Evolutionary conservation across 1,284 basidiomycete species (phyloP), one percentile per base, ranked within the genome.

Genomic region (Apiotrichum akiyoshidainum): DNA sequence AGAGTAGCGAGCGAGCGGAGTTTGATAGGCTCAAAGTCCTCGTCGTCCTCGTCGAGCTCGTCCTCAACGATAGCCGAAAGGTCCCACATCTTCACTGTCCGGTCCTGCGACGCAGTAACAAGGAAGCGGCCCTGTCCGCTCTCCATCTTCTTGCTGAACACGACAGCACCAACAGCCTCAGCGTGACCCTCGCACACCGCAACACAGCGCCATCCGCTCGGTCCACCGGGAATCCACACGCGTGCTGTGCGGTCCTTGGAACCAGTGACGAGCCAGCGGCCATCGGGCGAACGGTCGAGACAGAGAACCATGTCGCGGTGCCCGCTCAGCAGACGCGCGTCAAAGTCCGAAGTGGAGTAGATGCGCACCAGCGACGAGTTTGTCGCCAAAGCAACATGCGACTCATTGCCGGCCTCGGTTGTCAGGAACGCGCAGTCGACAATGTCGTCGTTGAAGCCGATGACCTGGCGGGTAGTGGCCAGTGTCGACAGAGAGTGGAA

Each of bases 41-140:
- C 54, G 40, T 46, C 46, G 11, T 31, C 53, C 35, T 46, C 53
- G 8, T 37, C 31, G 49, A 83, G 77, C n/a, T 33, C 53, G 53
- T 54, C 53, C 46, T 44, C 21, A 49, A 82, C 77, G 6, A 89
- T 26, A 69, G 58, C 70, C 0, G 85, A 81, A 16, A 96, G 77
- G 77, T 99, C 94, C 96, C 96, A 99, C 84, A 99, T 87, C 78
- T 99, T 99, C 76, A 97, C 89, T 3, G 96, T 99, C 34, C 92
- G 86, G 75, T 99, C 96, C 78, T 98, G 94, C 70, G 89, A 91
- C 19, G 93, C 96, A 6, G 93, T 96, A 70, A 95, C 88, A 81
- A 94, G 82, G 78, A 95, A 93, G 80, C 65, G 62, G n/a, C 65
- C 67, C 6, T 54, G 45, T 16, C 49, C 55, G 4, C 65, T 60